Percentiles rank a stretch among this genome's conserved stretches.
These are phyloP conservation scores for Talaromyces sp. DNA, from an alignment of 2,329 filamentous ascomycete genomes.

Conservation along the genomic window DNA sequence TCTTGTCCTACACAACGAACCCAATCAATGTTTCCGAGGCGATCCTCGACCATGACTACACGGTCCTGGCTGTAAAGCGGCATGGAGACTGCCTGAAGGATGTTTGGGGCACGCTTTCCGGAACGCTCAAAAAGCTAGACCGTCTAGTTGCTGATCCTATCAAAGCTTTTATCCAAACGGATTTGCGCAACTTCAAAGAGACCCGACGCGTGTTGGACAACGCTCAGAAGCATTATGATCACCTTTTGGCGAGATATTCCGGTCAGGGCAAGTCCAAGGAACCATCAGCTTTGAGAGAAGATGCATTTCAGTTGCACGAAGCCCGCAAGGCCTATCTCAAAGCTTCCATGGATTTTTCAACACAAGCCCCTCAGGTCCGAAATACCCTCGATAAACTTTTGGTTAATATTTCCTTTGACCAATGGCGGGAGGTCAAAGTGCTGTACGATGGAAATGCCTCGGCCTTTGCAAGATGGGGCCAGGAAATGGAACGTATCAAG, in stretches of 20 bases:
- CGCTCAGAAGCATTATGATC: slow-evolving; percentile 79
- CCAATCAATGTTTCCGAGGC: slow-evolving; percentile 70
- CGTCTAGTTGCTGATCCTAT: slow-evolving; percentile 74
- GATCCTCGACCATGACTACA: slow-evolving; percentile 91
- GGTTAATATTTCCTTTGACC: slow-evolving; percentile 75
- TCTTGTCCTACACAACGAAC: slow-evolving; percentile 70
- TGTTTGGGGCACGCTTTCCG: slow-evolving; percentile 74
- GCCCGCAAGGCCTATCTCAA: slow-evolving; percentile 84
- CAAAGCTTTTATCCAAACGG: slow-evolving; percentile 66
- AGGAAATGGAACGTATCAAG: slow-evolving; percentile 84
- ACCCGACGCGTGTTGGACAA: slow-evolving; percentile 68
- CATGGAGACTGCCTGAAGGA: slow-evolving; percentile 81
- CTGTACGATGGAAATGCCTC: slow-evolving; percentile 60
- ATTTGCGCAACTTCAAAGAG: slow-evolving; percentile 83
- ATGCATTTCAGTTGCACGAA: slow-evolving; percentile 93
- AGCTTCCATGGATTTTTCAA: slow-evolving; percentile 87
- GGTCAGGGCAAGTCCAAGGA: slow-evolving; percentile 90
- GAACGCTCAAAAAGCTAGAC: slow-evolving; percentile 72
- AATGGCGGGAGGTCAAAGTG: slow-evolving; percentile 79
- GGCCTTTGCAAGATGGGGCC: slow-evolving; percentile 60
- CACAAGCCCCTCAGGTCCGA: slow-evolving; percentile 78
- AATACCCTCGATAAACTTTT: slow-evolving; percentile 79
- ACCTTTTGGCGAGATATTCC: slow-evolving; percentile 72
- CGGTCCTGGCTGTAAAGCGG: slow-evolving; percentile 74
- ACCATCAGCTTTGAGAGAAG: slow-evolving; percentile 80